Percentiles rank a stretch among this genome's conserved stretches.
Evolutionary conservation across 192 early-diverging fungal genomes (phyloP).

Genomic region (Mycoemilia scoparia): DNA sequence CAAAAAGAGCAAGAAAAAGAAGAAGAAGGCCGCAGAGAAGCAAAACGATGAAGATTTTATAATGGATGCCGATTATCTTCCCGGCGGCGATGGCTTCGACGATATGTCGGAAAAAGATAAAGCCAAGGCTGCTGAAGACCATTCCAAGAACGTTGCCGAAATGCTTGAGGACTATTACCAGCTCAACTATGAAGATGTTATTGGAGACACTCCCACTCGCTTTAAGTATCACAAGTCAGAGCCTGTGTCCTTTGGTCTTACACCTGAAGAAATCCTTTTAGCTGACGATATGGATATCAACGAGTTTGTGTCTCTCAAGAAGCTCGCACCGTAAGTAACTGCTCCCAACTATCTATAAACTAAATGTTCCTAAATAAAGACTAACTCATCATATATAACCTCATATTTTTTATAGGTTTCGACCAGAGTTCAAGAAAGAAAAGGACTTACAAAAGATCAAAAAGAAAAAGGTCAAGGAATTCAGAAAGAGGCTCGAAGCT

Average conservation of each 20-base stretch:
- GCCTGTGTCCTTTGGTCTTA: conserved; percentile 55
- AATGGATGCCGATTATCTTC: conserved; percentile 84
- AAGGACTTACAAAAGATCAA: too few relatives aligned
- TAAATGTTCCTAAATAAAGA: too few relatives aligned
- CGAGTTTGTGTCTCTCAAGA: conserved; percentile 67
- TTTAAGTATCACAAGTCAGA: conserved; percentile 87
- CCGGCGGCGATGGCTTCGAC: conserved; percentile 43
- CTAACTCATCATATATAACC: too few relatives aligned
- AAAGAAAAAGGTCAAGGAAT: too few relatives aligned
- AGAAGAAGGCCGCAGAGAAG: conserved; percentile 1
- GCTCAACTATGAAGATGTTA: conserved; percentile 81
- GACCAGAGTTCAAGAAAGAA: too few relatives aligned
- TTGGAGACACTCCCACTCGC: conserved; percentile 58
- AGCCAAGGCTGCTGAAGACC: not conserved
- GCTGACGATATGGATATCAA: conserved; percentile 81
- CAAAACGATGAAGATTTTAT: conserved; percentile 53
- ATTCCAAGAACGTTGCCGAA: conserved; percentile 5
- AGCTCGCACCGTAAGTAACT: conserved; percentile 79
- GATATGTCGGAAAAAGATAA: conserved; percentile 5
- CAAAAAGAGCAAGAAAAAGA: conserved; percentile 15
- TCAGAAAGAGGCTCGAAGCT: too few relatives aligned
- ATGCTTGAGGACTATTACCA: conserved; percentile 77
- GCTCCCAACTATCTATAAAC: too few relatives aligned
- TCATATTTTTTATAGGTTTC: too few relatives aligned
- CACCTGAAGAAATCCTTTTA: conserved; percentile 68